These are phyloP conservation scores for Danielia oregonensis DNA, from an alignment of 805 yeast genomes.

Conservation along the genomic window DNA sequence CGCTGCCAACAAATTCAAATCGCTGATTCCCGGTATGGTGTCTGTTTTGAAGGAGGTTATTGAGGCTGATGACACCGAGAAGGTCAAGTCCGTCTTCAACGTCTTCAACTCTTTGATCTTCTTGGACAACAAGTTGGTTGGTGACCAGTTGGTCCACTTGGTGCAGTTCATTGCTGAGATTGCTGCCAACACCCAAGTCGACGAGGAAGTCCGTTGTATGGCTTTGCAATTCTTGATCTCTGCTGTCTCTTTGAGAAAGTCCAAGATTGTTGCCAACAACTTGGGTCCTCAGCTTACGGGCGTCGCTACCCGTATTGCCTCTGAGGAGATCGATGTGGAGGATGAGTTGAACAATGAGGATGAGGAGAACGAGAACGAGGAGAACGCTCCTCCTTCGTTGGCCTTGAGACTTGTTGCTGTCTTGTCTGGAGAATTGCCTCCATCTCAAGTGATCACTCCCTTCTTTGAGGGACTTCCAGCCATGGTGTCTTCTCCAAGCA, in stretches of 20 bases:
- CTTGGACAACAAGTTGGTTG: constrained; percentile 73
- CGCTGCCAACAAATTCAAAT: constrained; percentile 52
- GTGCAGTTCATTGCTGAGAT: constrained; percentile 74
- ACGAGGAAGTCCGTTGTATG: constrained; percentile 77
- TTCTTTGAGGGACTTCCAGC: constrained; percentile 61
- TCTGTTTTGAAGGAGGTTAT: constrained; percentile 75
- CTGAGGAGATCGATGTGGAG: constrained; percentile 73
- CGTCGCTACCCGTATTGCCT: constrained; percentile 70
- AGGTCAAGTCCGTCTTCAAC: constrained; percentile 73
- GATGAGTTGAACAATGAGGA: constrained; percentile 75
- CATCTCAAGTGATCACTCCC: constrained; percentile 84
- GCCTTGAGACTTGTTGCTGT: constrained; percentile 78
- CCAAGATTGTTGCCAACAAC: constrained; percentile 73
- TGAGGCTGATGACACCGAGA: constrained; percentile 63
- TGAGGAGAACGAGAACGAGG: constrained; percentile 92
- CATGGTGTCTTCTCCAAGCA: constrained; percentile 49
- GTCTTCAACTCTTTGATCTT: constrained; percentile 77
- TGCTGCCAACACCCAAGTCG: constrained; percentile 59
- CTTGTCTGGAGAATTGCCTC: constrained; percentile 83
- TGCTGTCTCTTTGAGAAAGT: constrained; percentile 73
- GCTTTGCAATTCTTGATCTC: constrained; percentile 83
- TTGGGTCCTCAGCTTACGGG: constrained; percentile 77
- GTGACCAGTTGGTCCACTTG: constrained; percentile 67
- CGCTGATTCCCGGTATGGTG: constrained; percentile 75
- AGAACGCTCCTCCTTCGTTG: constrained; percentile 70